Evolutionary conservation across 2,329 filamentous ascomycete species (phyloP).

Genomic region (Fusarium nygamai): DNA sequence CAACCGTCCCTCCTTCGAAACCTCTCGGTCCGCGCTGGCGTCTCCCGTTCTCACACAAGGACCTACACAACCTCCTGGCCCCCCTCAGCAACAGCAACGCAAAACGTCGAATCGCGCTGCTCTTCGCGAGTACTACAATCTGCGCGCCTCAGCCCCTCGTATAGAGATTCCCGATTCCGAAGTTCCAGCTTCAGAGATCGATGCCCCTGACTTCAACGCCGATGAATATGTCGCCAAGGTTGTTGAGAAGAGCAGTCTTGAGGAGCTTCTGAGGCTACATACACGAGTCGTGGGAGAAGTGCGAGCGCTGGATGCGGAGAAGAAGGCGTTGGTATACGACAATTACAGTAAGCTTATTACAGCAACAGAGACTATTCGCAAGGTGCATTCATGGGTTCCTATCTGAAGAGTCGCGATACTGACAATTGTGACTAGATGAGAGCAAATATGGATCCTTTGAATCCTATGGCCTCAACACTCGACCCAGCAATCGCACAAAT

Average conservation of each 20-base stretch:
- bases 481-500: slow-evolving; percentile 80
- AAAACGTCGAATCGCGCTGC: slow-evolving; percentile 80
- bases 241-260: slow-evolving; percentile 70
- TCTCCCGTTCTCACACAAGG: slow-evolving; percentile 56
- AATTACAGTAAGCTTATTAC: slow-evolving; percentile 97
- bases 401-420: not conserved
- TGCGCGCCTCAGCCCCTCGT: slow-evolving; percentile 59
- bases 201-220: slow-evolving; percentile 76
- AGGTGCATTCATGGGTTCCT: slow-evolving; percentile 53
- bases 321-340: slow-evolving; percentile 97
- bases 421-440: slow-evolving; percentile 67
- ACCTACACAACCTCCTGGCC: slow-evolving; percentile 9
- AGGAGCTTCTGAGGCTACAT: slow-evolving; percentile 76
- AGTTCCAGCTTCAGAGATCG: slow-evolving; percentile 76
- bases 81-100: slow-evolving; percentile 29
- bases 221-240: slow-evolving; percentile 72
- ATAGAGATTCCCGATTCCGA: slow-evolving; percentile 62
- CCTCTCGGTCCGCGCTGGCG: slow-evolving; percentile 66
- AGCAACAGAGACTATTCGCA: slow-evolving; percentile 95
- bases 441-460: slow-evolving; percentile 81
- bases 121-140: slow-evolving; percentile 93
- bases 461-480: slow-evolving; percentile 77
- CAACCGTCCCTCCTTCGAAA: slow-evolving; percentile 77
- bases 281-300: slow-evolving; percentile 82
- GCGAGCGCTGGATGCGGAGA: slow-evolving; percentile 89